Evolutionary conservation across 202 grass and related monocot genomes (phyloP).

Genomic region (Carex sylvatica): DNA sequence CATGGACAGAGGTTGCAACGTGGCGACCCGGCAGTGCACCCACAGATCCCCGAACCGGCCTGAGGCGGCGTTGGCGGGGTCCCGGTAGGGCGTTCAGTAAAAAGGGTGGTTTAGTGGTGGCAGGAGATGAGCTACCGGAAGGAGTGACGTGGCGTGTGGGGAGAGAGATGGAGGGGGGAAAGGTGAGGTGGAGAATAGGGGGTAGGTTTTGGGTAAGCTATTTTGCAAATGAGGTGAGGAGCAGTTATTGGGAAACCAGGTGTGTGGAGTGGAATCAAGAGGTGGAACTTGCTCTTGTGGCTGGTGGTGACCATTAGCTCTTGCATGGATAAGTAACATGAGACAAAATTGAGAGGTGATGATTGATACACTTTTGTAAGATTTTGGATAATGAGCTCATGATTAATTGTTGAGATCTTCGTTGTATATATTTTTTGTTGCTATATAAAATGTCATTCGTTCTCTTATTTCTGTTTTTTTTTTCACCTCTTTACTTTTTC

Average conservation of each 20-base stretch:
- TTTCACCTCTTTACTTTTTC: too few relatives aligned
- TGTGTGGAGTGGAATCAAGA: constrained; percentile 75
- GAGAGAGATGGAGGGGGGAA: constrained; percentile 61
- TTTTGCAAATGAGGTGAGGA: constrained; percentile 66
- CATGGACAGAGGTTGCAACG: constrained; percentile 53
- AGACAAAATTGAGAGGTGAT: neutral
- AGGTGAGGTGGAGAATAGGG: constrained; percentile 60
- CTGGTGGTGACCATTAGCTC: neutral
- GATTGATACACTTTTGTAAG: neutral
- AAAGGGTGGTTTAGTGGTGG: constrained; percentile 64
- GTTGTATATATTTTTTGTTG: too few relatives aligned
- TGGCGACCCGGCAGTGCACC: constrained; percentile 31
- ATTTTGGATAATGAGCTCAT: neutral
- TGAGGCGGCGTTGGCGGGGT: constrained; percentile 50
- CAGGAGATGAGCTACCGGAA: constrained; percentile 65
- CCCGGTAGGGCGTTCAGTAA: constrained; percentile 67
- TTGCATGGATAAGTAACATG: neutral
- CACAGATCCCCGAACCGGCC: constrained; percentile 49
- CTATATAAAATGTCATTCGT: too few relatives aligned
- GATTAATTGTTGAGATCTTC: too few relatives aligned
- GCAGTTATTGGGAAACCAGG: constrained; percentile 63
- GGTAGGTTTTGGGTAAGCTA: constrained; percentile 72
- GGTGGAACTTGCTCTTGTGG: constrained; percentile 59
- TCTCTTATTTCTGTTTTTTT: too few relatives aligned
- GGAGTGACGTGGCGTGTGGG: constrained; percentile 76